Conservation (phyloP, 345 rosid genomes). For the Camelina neglecta region DNA sequence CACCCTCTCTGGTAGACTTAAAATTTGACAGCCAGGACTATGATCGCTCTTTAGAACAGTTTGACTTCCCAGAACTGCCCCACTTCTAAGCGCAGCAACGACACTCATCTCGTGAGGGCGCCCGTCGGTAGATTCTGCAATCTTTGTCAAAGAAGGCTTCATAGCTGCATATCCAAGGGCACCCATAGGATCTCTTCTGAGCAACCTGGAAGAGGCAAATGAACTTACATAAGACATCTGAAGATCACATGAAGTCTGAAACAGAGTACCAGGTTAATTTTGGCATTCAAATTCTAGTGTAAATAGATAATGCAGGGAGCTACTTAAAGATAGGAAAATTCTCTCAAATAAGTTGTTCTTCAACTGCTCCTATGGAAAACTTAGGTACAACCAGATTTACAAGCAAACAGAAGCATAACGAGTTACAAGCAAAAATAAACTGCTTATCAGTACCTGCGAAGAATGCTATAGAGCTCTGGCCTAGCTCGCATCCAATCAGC, state of each 20-base stretch:
- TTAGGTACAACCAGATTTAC: constrained; percentile 13
- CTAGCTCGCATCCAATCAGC: constrained; percentile 99
- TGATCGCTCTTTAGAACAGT: constrained; percentile 98
- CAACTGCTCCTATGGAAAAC: constrained; percentile 8
- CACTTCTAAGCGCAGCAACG: constrained; percentile 88
- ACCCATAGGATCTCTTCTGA: constrained; percentile 98
- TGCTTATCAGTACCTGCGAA: constrained; percentile 69
- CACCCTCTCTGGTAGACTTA: constrained; percentile 81
- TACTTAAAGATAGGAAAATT: constrained; percentile 4
- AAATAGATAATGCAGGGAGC: constrained; percentile 10
- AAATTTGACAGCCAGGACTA: constrained; percentile 92
- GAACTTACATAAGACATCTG: constrained; percentile 33
- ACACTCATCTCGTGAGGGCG: constrained; percentile 91
- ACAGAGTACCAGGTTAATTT: constrained; percentile 5
- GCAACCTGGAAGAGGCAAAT: constrained; percentile 62
- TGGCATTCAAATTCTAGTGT: constrained; percentile 20
- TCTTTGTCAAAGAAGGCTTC: constrained; percentile 75
- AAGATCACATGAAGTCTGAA: constrained; percentile 14
- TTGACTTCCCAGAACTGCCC: constrained; percentile 96
- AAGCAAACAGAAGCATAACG: constrained; percentile 8
- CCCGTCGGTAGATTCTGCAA: constrained; percentile 80
- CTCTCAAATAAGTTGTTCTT: not conserved
- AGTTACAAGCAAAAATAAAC: not conserved
- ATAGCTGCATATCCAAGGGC: constrained; percentile 80
- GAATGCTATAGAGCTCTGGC: constrained; percentile 94